Base-by-base conservation (phyloP, 2,329 filamentous ascomycete genomes). In the Fusarium anthophilum region DNA sequence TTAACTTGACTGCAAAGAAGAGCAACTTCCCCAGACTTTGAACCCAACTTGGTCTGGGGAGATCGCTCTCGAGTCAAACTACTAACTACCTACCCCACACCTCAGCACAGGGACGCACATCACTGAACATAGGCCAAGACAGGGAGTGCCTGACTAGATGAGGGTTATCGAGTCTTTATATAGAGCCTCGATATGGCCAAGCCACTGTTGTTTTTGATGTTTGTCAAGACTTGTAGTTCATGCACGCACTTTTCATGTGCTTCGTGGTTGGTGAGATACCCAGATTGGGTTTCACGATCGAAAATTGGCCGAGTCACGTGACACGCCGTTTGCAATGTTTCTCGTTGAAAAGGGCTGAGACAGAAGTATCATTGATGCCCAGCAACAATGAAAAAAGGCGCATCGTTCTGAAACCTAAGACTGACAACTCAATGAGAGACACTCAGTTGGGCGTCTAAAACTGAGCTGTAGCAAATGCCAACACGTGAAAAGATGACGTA, bases 71-170 rank as follows among this genome's bases (percentile, higher is more conserved):
- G 43, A 65, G 37, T 56, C 47, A 20, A 64, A 64, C 51, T 48
- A 59, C 51, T 65, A 59, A 44, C 47, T 69, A 67, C 71, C 73
- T 70, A 67, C 71, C 73, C 76, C 76, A 75, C 75, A 75, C 51
- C 61, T 59, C 48, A 56, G 58, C 68, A 70, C 66, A 59, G 59
- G 53, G 37, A 70, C 66, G 39, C 66, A 70, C 59, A 68, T 62
- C 51, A 70, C 51, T 37, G n/a, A 59, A 39, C 24, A 30, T 17
- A n/a, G 51, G 6, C 35, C 35, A 8, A 15, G 53, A 55, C 66
- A 70, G 66, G 53, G 59, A 48, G 55, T 65, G 45, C 47, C 32
- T 50, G 38, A 28, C 39, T 8, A 54, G 13, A 39, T 53, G 47
- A 54, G 47, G 53, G 28, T 37, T 47, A 45, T 44, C 26, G 35